phyloP scores from a whole-genome alignment of 768 basidiomycete genomes.

The Tephrocybe sp. region DNA sequence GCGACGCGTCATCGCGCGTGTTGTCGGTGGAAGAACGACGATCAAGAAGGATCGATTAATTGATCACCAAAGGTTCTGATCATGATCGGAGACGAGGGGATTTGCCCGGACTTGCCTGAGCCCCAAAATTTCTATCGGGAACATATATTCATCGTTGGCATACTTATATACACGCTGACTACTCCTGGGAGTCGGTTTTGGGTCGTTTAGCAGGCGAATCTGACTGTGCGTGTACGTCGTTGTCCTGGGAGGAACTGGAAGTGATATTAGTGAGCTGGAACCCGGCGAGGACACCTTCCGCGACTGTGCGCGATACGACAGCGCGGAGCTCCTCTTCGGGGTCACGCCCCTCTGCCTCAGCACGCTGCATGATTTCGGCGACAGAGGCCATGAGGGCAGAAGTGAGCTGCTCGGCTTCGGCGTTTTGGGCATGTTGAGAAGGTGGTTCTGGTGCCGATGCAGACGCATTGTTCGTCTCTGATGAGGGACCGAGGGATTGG shows the following conservation, averaged over 20 bases:
- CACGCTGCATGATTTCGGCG: slow-evolving; percentile 58
- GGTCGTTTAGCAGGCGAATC: slow-evolving; percentile 33
- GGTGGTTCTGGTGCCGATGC: slow-evolving; percentile 24
- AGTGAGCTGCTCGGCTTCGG: slow-evolving; percentile 68
- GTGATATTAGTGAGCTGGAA: slow-evolving; percentile 56
- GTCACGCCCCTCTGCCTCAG: slow-evolving; percentile 56
- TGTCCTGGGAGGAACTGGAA: slow-evolving; percentile 18
- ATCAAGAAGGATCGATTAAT: not conserved
- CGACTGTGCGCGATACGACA: slow-evolving; percentile 62
- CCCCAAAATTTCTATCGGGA: no score
- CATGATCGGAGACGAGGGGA: not conserved
- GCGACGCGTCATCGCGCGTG: not conserved
- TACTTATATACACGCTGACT: not conserved
- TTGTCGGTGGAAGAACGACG: not conserved
- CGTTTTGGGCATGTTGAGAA: slow-evolving; percentile 68
- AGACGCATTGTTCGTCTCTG: slow-evolving; percentile 17
- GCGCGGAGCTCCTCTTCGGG: slow-evolving; percentile 65
- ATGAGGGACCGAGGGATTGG: slow-evolving; percentile 31
- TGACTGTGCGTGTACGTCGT: slow-evolving; percentile 17
- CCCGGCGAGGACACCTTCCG: slow-evolving; percentile 64
- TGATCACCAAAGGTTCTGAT: not conserved
- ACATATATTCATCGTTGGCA: not conserved
- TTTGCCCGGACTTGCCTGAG: not conserved
- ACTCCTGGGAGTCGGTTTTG: slow-evolving; percentile 21
- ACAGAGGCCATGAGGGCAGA: slow-evolving; percentile 62